These are phyloP conservation scores for Scopulariopsis brevicaulis DNA, from an alignment of 2,329 filamentous ascomycete genomes.

Conservation along the genomic window DNA sequence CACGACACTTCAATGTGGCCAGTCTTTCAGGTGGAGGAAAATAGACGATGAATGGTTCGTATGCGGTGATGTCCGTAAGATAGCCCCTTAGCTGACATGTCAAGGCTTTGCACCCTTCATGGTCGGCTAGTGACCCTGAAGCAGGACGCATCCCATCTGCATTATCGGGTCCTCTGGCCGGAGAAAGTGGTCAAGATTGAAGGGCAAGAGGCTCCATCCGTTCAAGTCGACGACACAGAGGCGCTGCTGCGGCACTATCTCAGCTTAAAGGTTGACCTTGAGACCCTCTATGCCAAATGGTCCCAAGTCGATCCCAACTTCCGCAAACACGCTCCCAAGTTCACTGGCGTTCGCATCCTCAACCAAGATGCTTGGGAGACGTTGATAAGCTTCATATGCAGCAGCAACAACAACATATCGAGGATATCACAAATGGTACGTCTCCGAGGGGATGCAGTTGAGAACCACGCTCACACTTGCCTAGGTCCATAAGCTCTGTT, in stretches of 20 bases:
- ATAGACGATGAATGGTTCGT: constrained; percentile 69
- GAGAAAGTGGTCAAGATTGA: constrained; percentile 2
- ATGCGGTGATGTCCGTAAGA: neutral
- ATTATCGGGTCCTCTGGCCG: constrained; percentile 66
- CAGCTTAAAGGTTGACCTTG: constrained; percentile 69
- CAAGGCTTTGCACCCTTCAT: constrained; percentile 69
- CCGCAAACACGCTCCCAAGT: constrained; percentile 72
- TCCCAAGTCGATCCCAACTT: constrained; percentile 79
- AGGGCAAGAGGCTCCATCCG: constrained; percentile 12
- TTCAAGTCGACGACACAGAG: constrained; percentile 53
- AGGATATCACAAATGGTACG: constrained; percentile 88
- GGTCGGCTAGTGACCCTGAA: constrained; percentile 76
- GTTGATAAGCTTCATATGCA: constrained; percentile 90
- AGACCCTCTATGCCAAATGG: constrained; percentile 75
- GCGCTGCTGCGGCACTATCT: constrained; percentile 74
- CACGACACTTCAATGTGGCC: constrained; percentile 86
- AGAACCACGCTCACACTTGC: constrained; percentile 2
- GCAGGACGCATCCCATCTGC: constrained; percentile 67
- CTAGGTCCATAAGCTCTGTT: constrained; percentile 74
- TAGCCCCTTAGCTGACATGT: neutral
- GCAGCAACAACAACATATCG: constrained; percentile 95
- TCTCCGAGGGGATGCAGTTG: neutral
- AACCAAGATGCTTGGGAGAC: constrained; percentile 96
- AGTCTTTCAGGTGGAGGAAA: constrained; percentile 93
- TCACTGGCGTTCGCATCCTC: constrained; percentile 83